These are phyloP conservation scores for Diplosphaera chodatii DNA, from an alignment of 139 green algal genomes.

Conservation along the genomic window DNA sequence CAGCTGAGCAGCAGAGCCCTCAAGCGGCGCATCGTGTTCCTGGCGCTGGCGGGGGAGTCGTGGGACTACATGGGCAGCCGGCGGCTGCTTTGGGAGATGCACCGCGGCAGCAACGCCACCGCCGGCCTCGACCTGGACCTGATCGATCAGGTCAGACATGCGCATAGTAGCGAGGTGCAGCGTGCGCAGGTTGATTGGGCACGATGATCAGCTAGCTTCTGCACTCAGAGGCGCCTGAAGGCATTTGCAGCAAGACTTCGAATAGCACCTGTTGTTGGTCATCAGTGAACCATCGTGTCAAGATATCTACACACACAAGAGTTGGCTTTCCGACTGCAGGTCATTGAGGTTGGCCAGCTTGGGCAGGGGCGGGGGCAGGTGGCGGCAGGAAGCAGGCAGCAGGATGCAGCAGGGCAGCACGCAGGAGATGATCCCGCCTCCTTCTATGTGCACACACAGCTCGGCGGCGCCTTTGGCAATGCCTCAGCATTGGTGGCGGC, in stretches of 20 bases:
- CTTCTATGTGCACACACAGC: constrained; percentile 48
- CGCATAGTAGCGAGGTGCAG: no score
- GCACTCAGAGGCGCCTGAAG: no score
- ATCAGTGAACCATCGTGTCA: no score
- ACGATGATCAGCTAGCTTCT: no score
- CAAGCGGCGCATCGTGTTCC: constrained; percentile 52
- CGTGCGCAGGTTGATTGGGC: no score
- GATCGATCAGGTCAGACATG: constrained; percentile 52
- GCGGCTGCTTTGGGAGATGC: constrained; percentile 65
- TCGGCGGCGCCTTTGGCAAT: constrained; percentile 24
- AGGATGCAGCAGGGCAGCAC: background rate
- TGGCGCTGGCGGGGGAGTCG: constrained; percentile 58
- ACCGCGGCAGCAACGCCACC: constrained; percentile 11
- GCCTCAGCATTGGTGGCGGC: constrained; percentile 4
- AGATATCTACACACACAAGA: no score
- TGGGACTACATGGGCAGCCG: constrained; percentile 66
- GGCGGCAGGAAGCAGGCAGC: no score
- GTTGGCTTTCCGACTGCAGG: constrained; percentile 17
- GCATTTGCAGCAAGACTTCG: no score
- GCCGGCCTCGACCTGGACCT: constrained; percentile 31
- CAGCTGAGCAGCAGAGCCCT: constrained; percentile 12
- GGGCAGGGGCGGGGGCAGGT: no score
- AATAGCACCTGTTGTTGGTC: no score
- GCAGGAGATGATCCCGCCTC: background rate
- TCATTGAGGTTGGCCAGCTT: constrained; percentile 59